Evolutionary conservation across 495 filamentous ascomycete species (phyloP).

Genomic region (Glonium stellatum): DNA sequence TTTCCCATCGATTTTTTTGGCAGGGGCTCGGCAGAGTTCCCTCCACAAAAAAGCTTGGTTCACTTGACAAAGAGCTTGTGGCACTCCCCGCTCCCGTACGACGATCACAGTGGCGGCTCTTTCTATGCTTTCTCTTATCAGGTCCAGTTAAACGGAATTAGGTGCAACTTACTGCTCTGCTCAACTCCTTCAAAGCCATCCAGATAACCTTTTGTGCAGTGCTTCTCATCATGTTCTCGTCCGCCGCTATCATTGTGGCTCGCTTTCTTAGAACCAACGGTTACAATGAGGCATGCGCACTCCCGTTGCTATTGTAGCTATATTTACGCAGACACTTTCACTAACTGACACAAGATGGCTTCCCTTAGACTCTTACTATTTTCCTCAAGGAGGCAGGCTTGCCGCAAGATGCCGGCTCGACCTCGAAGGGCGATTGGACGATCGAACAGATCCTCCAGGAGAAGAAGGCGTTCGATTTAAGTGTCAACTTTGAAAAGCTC

Average conservation of each 20-base stretch:
- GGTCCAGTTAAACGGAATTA: no score
- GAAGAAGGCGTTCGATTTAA: constrained; percentile 57
- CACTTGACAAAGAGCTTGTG: no score
- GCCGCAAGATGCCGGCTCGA: constrained; percentile 40
- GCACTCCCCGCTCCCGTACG: no score
- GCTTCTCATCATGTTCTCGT: constrained; percentile 8
- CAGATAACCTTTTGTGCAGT: neutral
- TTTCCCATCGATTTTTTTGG: no score
- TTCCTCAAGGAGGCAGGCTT: constrained; percentile 60
- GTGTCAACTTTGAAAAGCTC: constrained; percentile 50
- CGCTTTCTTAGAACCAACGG: constrained; percentile 55
- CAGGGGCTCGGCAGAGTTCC: no score
- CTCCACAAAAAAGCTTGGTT: no score
- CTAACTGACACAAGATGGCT: constrained; percentile 10
- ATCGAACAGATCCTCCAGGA: constrained; percentile 60
- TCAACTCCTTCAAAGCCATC: neutral
- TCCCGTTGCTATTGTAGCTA: no score
- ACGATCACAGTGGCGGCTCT: no score
- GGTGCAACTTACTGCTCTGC: neutral
- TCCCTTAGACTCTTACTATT: constrained; percentile 44
- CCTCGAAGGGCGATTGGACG: constrained; percentile 44
- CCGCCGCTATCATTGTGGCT: constrained; percentile 49
- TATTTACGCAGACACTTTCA: neutral
- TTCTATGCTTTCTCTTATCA: no score
- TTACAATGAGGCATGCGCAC: constrained; percentile 44